These are phyloP conservation scores for Rheum nobile DNA, from an alignment of 148 eudicot genomes.

Conservation along the genomic window DNA sequence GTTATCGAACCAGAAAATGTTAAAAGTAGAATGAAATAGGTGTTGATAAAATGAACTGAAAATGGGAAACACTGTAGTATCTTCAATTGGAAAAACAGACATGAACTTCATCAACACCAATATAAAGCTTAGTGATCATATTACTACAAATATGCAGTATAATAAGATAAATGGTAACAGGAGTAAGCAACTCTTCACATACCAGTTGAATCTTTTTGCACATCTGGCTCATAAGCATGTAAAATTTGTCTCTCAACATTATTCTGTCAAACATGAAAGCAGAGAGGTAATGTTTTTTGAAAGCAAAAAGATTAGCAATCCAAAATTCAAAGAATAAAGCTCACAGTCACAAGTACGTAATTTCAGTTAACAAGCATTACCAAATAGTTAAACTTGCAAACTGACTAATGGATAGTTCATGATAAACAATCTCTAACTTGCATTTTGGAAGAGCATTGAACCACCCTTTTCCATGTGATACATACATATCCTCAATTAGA, in stretches of 20 bases:
- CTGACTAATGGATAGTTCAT: background rate
- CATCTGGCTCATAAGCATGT: slow-evolving; percentile 69
- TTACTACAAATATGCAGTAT: background rate
- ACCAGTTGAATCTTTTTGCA: slow-evolving; percentile 42
- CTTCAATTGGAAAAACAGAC: background rate
- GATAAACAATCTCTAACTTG: background rate
- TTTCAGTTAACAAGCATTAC: background rate
- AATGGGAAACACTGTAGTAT: background rate
- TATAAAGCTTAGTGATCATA: background rate
- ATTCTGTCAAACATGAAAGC: slow-evolving; percentile 4
- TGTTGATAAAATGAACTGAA: background rate
- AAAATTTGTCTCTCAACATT: slow-evolving; percentile 20
- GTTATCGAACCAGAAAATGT: background rate
- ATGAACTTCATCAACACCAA: background rate
- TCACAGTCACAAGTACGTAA: background rate
- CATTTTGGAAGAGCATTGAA: background rate
- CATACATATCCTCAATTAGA: background rate
- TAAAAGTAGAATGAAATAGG: background rate
- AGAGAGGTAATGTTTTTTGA: background rate
- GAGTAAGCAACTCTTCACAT: slow-evolving; percentile 10
- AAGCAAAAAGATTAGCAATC: background rate
- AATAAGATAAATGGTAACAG: background rate
- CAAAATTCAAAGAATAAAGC: background rate
- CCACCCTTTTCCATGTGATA: background rate
- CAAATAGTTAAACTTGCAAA: background rate